These are phyloP conservation scores for Melampsora larici-populina DNA, from an alignment of 1,284 basidiomycete species.

Conservation along the genomic window DNA sequence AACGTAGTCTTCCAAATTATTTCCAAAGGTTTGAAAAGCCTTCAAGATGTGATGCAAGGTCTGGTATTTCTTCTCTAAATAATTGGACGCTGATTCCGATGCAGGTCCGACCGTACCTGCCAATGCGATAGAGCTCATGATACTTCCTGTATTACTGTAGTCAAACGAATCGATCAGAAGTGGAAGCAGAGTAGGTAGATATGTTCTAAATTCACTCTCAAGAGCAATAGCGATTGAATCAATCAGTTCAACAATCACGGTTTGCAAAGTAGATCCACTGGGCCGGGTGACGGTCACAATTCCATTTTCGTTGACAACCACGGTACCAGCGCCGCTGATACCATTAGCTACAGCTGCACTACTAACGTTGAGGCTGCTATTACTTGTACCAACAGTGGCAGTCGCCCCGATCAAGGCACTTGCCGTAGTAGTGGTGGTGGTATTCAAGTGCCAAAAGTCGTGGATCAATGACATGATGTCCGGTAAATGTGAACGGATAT, in stretches of 20 bases:
- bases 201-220: constrained; percentile 96
- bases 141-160: constrained; percentile 44
- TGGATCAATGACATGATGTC: constrained; percentile 77
- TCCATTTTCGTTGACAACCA: constrained; percentile 24
- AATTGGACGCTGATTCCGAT: constrained; percentile 56
- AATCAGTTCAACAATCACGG: constrained; percentile 87
- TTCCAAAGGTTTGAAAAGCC: constrained; percentile 89
- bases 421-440: neutral
- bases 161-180: constrained; percentile 85
- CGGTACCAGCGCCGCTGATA: constrained; percentile 5
- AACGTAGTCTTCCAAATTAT: constrained; percentile 95
- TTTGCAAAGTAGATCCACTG: constrained; percentile 74
- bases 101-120: constrained; percentile 61
- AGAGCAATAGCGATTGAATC: constrained; percentile 92
- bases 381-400: constrained; percentile 9
- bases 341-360: constrained; percentile 22
- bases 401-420: constrained; percentile 17
- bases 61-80: constrained; percentile 61
- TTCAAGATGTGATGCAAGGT: constrained; percentile 79
- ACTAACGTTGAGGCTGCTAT: neutral
- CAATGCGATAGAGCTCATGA: constrained; percentile 19
- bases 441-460: constrained; percentile 71
- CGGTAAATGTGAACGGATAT: constrained; percentile 85
- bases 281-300: constrained; percentile 41
- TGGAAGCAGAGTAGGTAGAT: constrained; percentile 87